Evolutionary conservation across 768 basidiomycete genomes (phyloP).

Genomic region (Amanita thiersii): DNA sequence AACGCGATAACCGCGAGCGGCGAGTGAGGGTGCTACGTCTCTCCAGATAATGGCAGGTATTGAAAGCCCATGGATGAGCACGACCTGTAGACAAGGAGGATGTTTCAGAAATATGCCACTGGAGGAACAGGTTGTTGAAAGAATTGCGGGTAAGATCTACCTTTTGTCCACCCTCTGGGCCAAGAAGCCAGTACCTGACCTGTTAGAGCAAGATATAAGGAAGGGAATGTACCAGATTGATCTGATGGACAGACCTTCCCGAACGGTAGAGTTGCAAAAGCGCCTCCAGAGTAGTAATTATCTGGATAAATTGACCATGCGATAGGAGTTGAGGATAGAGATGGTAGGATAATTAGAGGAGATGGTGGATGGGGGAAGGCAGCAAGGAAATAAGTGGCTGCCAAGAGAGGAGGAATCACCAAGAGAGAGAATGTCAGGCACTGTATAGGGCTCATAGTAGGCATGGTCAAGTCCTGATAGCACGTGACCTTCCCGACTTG

Average conservation of each 20-base stretch:
- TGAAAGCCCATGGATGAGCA: conserved; percentile 72
- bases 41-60: conserved; percentile 74
- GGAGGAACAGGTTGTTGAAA: background rate
- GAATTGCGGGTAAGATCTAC: conserved; percentile 25
- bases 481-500: conserved; percentile 2
- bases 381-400: conserved; percentile 53
- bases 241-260: conserved; percentile 41
- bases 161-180: conserved; percentile 60
- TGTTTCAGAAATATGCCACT: conserved; percentile 4
- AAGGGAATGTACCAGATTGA: background rate
- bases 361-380: conserved; percentile 57
- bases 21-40: conserved; percentile 61
- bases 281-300: conserved; percentile 55
- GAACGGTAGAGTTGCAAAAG: conserved; percentile 56
- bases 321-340: conserved; percentile 51
- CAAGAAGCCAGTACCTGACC: conserved; percentile 74
- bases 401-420: conserved; percentile 50
- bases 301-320: conserved; percentile 67
- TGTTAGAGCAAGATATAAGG: conserved; percentile 16
- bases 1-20: conserved; percentile 59
- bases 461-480: conserved; percentile 14
- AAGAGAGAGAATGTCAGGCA: conserved; percentile 49
- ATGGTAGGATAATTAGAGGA: conserved; percentile 41
- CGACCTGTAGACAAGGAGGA: conserved; percentile 36
- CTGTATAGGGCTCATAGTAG: conserved; percentile 28